These are phyloP conservation scores for Clathrospora elynae DNA, from an alignment of 2,329 filamentous ascomycete species.

Conservation along the genomic window DNA sequence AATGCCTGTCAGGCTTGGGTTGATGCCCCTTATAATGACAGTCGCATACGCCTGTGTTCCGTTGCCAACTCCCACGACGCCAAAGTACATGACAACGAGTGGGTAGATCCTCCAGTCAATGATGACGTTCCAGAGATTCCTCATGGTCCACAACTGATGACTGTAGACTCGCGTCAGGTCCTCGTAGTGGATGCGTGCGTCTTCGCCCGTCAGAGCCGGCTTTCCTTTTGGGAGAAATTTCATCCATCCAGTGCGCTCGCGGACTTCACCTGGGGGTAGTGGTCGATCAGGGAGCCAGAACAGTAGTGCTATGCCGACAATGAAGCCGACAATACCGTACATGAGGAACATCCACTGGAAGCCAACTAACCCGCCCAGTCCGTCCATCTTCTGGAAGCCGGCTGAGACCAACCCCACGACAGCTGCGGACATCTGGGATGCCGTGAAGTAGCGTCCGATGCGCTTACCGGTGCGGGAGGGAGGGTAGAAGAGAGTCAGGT, in stretches of 20 bases:
- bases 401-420: conserved; percentile 89
- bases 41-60: conserved; percentile 87
- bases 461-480: conserved; percentile 84
- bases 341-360: conserved; percentile 94
- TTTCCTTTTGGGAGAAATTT: conserved; percentile 70
- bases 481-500: conserved; percentile 89
- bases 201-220: conserved; percentile 75
- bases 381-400: conserved; percentile 91
- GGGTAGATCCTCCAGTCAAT: conserved; percentile 90
- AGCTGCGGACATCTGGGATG: conserved; percentile 84
- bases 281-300: conserved; percentile 93
- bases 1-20: conserved; percentile 72
- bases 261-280: conserved; percentile 69
- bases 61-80: conserved; percentile 89
- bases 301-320: conserved; percentile 73
- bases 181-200: conserved; percentile 80
- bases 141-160: conserved; percentile 71
- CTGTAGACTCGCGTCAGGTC: conserved; percentile 83
- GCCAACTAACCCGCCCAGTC: conserved; percentile 73
- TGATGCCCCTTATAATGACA: conserved; percentile 81
- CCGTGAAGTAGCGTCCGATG: conserved; percentile 88
- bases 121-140: conserved; percentile 71
- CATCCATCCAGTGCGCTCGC: conserved; percentile 58
- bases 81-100: conserved; percentile 88
- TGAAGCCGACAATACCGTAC: conserved; percentile 75